Conservation (phyloP, 108 stramenopile genomes). For the Cyclotella baltica region DNA sequence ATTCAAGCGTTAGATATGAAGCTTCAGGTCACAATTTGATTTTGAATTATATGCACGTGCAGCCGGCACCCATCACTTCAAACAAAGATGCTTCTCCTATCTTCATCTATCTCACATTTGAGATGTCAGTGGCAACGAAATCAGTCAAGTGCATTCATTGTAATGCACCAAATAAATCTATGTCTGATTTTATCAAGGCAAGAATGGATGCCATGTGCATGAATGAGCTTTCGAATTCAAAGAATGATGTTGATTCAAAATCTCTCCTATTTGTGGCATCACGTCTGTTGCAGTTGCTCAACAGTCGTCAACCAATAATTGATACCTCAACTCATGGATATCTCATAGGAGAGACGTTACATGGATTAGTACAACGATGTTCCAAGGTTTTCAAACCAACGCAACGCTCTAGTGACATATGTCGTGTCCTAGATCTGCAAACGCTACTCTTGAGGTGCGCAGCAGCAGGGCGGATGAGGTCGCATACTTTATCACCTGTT, state of each 20-base stretch:
- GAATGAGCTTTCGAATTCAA: not conserved
- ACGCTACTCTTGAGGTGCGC: slow-evolving; percentile 20
- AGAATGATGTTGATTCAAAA: too few species aligned
- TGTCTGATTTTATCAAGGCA: not conserved
- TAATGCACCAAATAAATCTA: not conserved
- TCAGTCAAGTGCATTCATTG: not conserved
- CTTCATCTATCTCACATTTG: not conserved
- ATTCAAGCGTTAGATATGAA: not conserved
- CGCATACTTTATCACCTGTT: slow-evolving; percentile 1
- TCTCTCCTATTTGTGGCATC: slow-evolving; percentile 7
- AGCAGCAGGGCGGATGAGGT: slow-evolving; percentile 13
- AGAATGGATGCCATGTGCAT: not conserved
- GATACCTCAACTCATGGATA: not conserved
- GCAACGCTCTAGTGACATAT: not conserved
- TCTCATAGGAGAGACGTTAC: not conserved
- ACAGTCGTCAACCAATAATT: not conserved
- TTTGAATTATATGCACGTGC: not conserved
- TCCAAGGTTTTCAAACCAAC: slow-evolving; percentile 6
- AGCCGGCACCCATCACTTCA: not conserved
- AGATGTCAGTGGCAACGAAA: not conserved
- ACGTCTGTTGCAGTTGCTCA: slow-evolving; percentile 3
- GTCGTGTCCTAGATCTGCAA: slow-evolving; percentile 7
- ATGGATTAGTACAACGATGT: not conserved
- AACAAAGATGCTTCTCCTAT: not conserved
- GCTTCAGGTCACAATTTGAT: not conserved